Evolutionary conservation across 495 filamentous ascomycete species (phyloP).

Genomic region (Aspergillus olivimuriae): DNA sequence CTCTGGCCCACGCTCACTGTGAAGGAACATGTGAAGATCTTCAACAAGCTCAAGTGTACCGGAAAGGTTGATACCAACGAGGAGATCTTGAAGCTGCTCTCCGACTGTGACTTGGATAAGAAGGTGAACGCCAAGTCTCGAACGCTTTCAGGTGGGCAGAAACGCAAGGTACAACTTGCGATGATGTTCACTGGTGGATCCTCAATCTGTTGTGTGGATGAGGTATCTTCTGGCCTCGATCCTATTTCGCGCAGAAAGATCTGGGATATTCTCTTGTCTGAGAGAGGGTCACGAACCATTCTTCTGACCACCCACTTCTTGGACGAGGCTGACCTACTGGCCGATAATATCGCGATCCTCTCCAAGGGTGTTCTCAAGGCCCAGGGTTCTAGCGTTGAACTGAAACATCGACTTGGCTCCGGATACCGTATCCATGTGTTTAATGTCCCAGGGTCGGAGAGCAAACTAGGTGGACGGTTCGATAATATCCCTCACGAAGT

Average conservation of each 20-base stretch:
- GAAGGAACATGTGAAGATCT: conserved; percentile 70
- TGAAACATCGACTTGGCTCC: conserved; percentile 62
- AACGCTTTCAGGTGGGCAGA: conserved; percentile 81
- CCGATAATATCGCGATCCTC: conserved; percentile 72
- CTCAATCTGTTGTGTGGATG: conserved; percentile 80
- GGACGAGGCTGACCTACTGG: conserved; percentile 70
- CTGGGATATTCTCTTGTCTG: conserved; percentile 82
- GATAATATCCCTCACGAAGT: conserved; percentile 49
- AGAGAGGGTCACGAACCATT: conserved; percentile 69
- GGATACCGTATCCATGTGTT: conserved; percentile 73
- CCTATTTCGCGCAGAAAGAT: conserved; percentile 76
- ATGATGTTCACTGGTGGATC: conserved; percentile 90
- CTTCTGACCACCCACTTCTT: conserved; percentile 82
- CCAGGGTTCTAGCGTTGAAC: conserved; percentile 68
- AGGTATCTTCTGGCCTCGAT: conserved; percentile 78
- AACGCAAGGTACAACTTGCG: conserved; percentile 83
- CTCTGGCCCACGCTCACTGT: conserved; percentile 82
- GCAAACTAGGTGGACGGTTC: conserved; percentile 34
- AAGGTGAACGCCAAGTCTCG: conserved; percentile 61
- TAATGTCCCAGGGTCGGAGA: conserved; percentile 35
- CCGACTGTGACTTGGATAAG: conserved; percentile 59
- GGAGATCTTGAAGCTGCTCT: conserved; percentile 53
- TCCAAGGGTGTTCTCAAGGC: conserved; percentile 66
- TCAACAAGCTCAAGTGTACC: conserved; percentile 67
- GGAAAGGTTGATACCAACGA: conserved; percentile 43